Conservation (phyloP, 495 filamentous ascomycete species). For the Tuber melanosporum region DNA sequence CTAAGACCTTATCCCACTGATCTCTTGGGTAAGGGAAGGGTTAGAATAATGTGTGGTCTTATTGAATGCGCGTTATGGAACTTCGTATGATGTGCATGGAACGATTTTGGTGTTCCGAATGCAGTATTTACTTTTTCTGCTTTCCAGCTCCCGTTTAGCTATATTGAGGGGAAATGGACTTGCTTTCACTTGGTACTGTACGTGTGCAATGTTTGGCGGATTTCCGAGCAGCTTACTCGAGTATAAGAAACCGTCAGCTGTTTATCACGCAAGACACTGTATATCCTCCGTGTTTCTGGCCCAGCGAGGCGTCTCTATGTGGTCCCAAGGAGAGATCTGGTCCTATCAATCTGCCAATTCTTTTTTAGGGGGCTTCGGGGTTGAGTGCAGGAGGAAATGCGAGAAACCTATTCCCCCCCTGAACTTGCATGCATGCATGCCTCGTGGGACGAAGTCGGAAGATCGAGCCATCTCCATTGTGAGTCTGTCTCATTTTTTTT, state of each 20-base stretch:
- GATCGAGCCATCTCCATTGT: background rate
- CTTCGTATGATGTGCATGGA: background rate
- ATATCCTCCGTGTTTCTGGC: background rate
- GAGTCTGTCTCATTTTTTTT: background rate
- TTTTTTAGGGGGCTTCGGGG: background rate
- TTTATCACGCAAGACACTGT: background rate
- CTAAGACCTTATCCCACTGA: too few species aligned
- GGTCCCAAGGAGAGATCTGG: background rate
- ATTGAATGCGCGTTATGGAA: background rate
- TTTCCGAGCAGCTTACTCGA: background rate
- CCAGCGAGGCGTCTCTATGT: background rate
- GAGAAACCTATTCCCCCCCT: background rate
- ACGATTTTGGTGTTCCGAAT: background rate
- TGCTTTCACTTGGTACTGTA: background rate
- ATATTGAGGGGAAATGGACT: background rate
- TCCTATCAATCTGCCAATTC: background rate
- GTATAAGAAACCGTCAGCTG: background rate
- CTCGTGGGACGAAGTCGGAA: constrained; percentile 5
- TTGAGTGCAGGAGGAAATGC: background rate
- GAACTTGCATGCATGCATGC: background rate
- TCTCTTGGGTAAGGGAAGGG: background rate
- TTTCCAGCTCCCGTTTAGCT: background rate
- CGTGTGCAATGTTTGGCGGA: background rate
- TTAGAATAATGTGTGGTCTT: background rate
- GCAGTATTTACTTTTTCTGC: background rate